Percentiles rank a stretch among this genome's conserved stretches.
These are phyloP conservation scores for Tanacetum coccineum DNA, from an alignment of 129 eudicot genomes.

Conservation along the genomic window DNA sequence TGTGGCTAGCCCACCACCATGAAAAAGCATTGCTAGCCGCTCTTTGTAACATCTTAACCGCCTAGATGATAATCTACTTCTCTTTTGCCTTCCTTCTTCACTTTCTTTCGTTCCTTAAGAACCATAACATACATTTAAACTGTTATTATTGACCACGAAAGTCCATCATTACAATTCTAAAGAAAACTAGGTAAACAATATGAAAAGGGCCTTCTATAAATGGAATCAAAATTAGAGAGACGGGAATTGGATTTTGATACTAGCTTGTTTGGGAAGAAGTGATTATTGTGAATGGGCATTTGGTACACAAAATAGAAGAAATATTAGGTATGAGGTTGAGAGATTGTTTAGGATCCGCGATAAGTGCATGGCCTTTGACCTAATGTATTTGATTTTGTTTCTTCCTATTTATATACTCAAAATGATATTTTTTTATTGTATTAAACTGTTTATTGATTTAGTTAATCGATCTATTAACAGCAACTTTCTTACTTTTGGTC, in stretches of 20 bases:
- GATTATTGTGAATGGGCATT: slow-evolving; percentile 17
- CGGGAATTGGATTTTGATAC: slow-evolving; percentile 13
- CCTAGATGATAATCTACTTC: slow-evolving; percentile 15
- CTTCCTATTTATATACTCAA: too few species aligned
- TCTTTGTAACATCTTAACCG: slow-evolving; percentile 49
- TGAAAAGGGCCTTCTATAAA: slow-evolving; percentile 5
- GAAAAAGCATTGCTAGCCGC: slow-evolving; percentile 66
- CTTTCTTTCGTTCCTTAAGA: not conserved
- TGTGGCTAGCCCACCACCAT: slow-evolving; percentile 74
- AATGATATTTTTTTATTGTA: too few species aligned
- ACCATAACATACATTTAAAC: slow-evolving; percentile 2
- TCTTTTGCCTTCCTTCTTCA: not conserved
- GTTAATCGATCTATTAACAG: too few species aligned
- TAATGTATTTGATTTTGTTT: not conserved
- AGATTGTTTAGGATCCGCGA: slow-evolving; percentile 30
- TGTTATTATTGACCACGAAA: not conserved
- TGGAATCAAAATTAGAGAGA: not conserved
- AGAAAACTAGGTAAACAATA: not conserved
- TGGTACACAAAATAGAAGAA: slow-evolving; percentile 19
- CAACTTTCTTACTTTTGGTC: too few species aligned
- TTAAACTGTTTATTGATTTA: too few species aligned
- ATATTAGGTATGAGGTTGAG: slow-evolving; percentile 27
- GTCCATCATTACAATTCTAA: not conserved
- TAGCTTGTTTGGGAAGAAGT: slow-evolving; percentile 11
- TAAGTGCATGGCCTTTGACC: slow-evolving; percentile 21